These are phyloP conservation scores for Penicillium hordei DNA, from an alignment of 2,329 filamentous ascomycete species.

Conservation along the genomic window DNA sequence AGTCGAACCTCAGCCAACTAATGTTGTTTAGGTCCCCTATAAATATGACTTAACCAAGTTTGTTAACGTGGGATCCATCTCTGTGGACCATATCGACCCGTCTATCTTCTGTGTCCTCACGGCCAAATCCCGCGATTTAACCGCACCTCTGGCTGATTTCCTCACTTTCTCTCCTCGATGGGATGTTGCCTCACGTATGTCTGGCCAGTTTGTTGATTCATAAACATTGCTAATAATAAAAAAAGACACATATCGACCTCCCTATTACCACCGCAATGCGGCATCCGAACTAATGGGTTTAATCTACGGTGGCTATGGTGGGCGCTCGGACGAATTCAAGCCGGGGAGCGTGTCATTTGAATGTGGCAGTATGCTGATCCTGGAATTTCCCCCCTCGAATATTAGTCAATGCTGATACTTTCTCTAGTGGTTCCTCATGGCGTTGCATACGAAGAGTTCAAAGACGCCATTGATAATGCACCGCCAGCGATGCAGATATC, in stretches of 20 bases:
- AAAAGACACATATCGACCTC: constrained; percentile 41
- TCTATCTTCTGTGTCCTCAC: constrained; percentile 45
- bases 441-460: constrained; percentile 39
- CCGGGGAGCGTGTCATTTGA: constrained; percentile 39
- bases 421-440: constrained; percentile 37
- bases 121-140: constrained; percentile 39
- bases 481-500: constrained; percentile 36
- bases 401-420: not conserved
- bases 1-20: not conserved
- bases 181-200: constrained; percentile 40
- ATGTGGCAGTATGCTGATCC: constrained; percentile 31
- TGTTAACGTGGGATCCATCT: constrained; percentile 42
- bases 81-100: constrained; percentile 44
- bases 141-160: constrained; percentile 39
- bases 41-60: constrained; percentile 47
- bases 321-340: constrained; percentile 36
- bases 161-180: constrained; percentile 44
- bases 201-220: not conserved
- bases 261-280: constrained; percentile 46
- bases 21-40: constrained; percentile 33
- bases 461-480: constrained; percentile 27
- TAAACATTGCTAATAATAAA: not conserved
- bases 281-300: constrained; percentile 43
- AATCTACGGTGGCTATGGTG: constrained; percentile 37
- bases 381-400: not conserved